Conservation (phyloP, 441 rosid genomes). For the Dalechampia spathulata region DNA sequence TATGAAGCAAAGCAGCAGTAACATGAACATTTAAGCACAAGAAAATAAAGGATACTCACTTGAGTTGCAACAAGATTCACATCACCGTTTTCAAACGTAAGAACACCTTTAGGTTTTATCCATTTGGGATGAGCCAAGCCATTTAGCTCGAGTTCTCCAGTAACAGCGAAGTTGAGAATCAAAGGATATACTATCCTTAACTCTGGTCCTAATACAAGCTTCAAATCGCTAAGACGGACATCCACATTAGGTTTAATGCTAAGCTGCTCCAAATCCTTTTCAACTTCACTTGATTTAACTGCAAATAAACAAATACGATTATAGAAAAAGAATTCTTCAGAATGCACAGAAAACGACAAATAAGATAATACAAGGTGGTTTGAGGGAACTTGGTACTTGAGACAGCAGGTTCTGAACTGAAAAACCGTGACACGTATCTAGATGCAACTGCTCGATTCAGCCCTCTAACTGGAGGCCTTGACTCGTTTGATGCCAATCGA, state of each 20-base stretch:
- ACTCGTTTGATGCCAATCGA: slow-evolving; percentile 67
- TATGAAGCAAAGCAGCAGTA: background rate
- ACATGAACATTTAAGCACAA: slow-evolving; percentile 1
- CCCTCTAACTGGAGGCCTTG: slow-evolving; percentile 59
- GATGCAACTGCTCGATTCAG: slow-evolving; percentile 80
- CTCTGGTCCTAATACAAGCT: slow-evolving; percentile 94
- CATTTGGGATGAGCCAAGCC: slow-evolving; percentile 89
- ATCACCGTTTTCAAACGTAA: slow-evolving; percentile 93
- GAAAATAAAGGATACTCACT: slow-evolving; percentile 35
- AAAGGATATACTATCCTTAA: slow-evolving; percentile 90
- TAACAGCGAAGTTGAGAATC: slow-evolving; percentile 79
- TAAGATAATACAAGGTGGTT: slow-evolving; percentile 46
- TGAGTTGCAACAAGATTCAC: slow-evolving; percentile 98
- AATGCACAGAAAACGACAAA: background rate
- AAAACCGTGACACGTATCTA: slow-evolving; percentile 75
- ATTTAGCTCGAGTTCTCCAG: slow-evolving; percentile 92
- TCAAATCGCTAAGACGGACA: slow-evolving; percentile 82
- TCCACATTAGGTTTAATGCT: slow-evolving; percentile 77
- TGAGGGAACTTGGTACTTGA: slow-evolving; percentile 55
- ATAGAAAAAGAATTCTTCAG: background rate
- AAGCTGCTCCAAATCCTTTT: slow-evolving; percentile 62
- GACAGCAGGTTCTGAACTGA: slow-evolving; percentile 60
- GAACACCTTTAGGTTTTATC: slow-evolving; percentile 86
- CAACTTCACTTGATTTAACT: slow-evolving; percentile 67
- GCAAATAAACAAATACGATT: slow-evolving; percentile 18